Evolutionary conservation across 148 eudicot species (phyloP).

Genomic region (Polygonum aviculare): DNA sequence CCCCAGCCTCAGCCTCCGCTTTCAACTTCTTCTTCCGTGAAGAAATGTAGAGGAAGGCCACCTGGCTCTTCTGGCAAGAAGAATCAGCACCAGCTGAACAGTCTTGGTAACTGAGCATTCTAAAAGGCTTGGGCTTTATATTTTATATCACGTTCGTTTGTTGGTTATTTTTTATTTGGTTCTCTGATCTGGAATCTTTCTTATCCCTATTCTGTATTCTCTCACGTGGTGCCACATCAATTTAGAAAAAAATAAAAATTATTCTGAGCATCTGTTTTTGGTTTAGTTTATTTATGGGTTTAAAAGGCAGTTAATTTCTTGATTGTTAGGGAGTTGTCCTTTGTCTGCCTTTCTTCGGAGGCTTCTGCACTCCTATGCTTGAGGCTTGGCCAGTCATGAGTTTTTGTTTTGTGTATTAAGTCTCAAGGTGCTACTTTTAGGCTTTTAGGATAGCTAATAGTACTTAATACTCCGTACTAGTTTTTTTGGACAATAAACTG

Average conservation of each 20-base stretch:
- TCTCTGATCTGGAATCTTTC: background rate
- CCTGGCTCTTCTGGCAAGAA: constrained; percentile 31
- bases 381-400: background rate
- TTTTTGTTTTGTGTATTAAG: background rate
- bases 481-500: background rate
- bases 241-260: no score
- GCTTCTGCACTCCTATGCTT: background rate
- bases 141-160: background rate
- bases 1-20: background rate
- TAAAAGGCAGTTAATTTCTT: background rate
- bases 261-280: background rate
- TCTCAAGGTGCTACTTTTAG: background rate
- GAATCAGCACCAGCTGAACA: constrained; percentile 12
- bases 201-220: background rate
- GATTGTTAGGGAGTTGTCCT: background rate
- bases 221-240: background rate
- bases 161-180: constrained; percentile 1
- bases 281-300: background rate
- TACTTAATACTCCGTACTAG: background rate
- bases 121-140: background rate
- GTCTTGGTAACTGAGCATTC: background rate
- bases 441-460: background rate
- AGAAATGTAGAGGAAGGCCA: constrained; percentile 42
- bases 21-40: constrained; percentile 9
- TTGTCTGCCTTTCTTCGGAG: background rate